A percentile compares a stretch with the other conserved stretches of the same genome.
Evolutionary conservation across 2,329 filamentous ascomycete species (phyloP).

Genomic region (Akanthomyces uredinophilus): DNA sequence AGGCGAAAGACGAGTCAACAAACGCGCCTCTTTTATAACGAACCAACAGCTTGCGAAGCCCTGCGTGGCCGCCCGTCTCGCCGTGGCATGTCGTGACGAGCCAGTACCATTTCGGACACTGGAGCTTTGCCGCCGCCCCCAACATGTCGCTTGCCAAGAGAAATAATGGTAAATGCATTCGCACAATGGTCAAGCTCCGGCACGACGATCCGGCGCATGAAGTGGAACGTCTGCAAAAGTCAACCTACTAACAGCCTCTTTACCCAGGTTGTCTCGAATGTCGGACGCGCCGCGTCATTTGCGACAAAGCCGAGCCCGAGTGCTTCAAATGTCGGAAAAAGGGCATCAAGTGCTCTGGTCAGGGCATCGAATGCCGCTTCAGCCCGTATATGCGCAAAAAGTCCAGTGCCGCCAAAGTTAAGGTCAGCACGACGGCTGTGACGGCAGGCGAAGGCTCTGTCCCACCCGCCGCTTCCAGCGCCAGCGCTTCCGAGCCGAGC

Average conservation of each 20-base stretch:
- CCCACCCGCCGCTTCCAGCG: neutral
- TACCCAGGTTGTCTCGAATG: conserved; percentile 35
- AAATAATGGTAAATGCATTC: conserved; percentile 21
- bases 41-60: neutral
- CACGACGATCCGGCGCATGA: neutral
- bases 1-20: neutral
- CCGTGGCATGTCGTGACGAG: neutral
- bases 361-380: conserved; percentile 32
- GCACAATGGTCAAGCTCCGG: neutral
- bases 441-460: neutral
- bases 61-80: neutral
- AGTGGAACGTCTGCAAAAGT: neutral
- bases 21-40: neutral
- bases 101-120: neutral
- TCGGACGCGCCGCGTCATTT: conserved; percentile 32
- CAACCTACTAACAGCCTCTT: neutral
- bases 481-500: neutral
- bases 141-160: conserved; percentile 25
- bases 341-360: conserved; percentile 34
- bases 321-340: conserved; percentile 36
- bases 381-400: conserved; percentile 26
- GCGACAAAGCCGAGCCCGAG: conserved; percentile 34
- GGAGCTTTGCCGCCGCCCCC: neutral
- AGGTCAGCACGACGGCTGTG: neutral
- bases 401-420: conserved; percentile 16